phyloP scores from a whole-genome alignment of 441 rosid species.

The Gossypium laxum region DNA sequence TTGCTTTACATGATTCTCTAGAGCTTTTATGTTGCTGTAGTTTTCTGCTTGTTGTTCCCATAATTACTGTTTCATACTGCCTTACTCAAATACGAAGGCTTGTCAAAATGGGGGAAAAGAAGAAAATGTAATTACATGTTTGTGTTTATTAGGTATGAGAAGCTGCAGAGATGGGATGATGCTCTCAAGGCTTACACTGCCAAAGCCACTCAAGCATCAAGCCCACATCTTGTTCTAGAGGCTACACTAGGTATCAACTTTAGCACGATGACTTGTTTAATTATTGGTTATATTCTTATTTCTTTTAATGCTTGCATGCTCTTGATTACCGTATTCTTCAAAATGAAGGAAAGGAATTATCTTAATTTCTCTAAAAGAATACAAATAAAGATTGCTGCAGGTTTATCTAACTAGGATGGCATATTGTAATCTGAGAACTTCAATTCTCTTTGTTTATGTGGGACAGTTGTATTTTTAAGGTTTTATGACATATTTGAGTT shows the following conservation, averaged over 20 bases:
- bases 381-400: neutral
- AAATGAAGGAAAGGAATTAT: neutral
- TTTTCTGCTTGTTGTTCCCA: neutral
- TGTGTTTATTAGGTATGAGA: slow-evolving; percentile 73
- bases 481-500: too few relatives aligned
- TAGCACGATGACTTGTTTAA: neutral
- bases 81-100: neutral
- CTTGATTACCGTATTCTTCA: neutral
- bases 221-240: slow-evolving; percentile 74
- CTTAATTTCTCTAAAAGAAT: neutral
- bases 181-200: slow-evolving; percentile 93
- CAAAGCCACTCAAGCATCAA: slow-evolving; percentile 78
- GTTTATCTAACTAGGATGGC: neutral
- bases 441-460: neutral
- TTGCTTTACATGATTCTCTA: neutral
- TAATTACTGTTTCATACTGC: neutral
- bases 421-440: neutral
- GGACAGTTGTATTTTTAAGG: too few relatives aligned
- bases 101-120: neutral
- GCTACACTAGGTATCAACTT: slow-evolving; percentile 73
- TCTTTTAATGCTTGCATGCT: neutral
- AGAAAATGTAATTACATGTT: neutral
- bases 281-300: slow-evolving; percentile 10
- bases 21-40: neutral
- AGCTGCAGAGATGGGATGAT: slow-evolving; percentile 99